phyloP scores from a whole-genome alignment of 371 early-diverging fungal species.

The Mortierella sp. region DNA sequence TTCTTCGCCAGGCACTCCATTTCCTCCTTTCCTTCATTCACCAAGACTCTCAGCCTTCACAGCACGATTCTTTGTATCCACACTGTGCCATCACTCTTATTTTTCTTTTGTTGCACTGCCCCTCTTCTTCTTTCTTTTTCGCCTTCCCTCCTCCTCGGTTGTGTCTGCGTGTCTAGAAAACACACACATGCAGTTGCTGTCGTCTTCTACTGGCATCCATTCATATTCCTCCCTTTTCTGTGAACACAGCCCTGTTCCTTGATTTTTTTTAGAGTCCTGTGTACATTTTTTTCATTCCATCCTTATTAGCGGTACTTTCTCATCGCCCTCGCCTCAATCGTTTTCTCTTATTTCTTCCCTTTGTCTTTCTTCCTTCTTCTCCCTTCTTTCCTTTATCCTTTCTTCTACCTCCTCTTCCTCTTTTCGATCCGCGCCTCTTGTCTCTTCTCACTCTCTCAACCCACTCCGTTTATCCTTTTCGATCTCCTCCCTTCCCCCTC shows the following conservation, averaged over 20 bases:
- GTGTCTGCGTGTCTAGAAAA: background rate
- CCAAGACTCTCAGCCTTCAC: background rate
- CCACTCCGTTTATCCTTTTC: background rate
- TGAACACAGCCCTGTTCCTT: too few species aligned
- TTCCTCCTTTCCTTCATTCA: background rate
- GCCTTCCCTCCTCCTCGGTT: background rate
- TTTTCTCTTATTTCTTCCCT: background rate
- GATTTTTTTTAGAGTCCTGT: too few species aligned
- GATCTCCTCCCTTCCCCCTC: background rate
- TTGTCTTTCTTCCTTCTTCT: background rate
- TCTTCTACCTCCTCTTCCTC: too few species aligned
- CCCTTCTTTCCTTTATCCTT: too few species aligned
- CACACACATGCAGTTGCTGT: background rate
- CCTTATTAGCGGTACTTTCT: background rate
- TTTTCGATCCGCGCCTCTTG: slow-evolving; percentile 7
- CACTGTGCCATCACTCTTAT: too few species aligned
- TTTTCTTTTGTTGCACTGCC: too few species aligned
- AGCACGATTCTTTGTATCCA: too few species aligned
- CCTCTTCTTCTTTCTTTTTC: background rate
- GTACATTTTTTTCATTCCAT: background rate
- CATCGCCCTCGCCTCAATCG: background rate
- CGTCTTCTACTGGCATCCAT: too few species aligned
- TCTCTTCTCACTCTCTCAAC: background rate
- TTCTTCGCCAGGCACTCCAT: background rate
- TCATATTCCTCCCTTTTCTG: too few species aligned